Evolutionary conservation across 169 alveolate species (phyloP), one percentile per base, ranked within the genome.

Genomic region (Plasmodium gaboni): DNA sequence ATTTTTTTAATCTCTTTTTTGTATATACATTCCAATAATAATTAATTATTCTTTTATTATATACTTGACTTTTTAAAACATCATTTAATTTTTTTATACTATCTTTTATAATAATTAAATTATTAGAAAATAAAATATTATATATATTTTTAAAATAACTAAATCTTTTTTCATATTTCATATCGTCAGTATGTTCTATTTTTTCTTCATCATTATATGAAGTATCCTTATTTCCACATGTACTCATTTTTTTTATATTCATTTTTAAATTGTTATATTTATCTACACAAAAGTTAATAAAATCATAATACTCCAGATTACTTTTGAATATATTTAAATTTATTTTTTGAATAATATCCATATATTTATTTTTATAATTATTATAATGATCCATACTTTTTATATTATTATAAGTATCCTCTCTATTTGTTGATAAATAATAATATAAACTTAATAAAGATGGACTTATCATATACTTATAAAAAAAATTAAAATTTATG

Each of bases 401-500:
- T 9, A 5, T 38, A 38, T 38, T 38, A 38, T 38, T 38, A 38
- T 38, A 38, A 28, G 13, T 50, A 13, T 13, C 26, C 7, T 51
- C 59, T 8, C 44, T 55, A 50, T 13, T 13, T 28, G 24, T 15
- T 15, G 63, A 85, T 44, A 85, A 73, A 64, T 70, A 59, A 55
- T 70, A 85, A 73, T 85, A 85, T 24, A 85, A 60, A 53, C 92
- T 70, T 50, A 85, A 65, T 26, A 85, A 60, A 22, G 78, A 70
- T 46, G 92, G 92, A 59, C 92, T 85, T 7, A 17, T 24, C 0
- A 65, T 26, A 48, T 85, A 85, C 48, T 70, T 85, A 51, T 85
- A 85, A 63, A 85, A 85, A 70, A 85, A 85, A 63, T 85, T 85
- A 85, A 85, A 85, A 85, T 85, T 71, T 32, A 70, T 48, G 32